Conservation (phyloP, 192 early-diverging fungal genomes). For the Backusella tarrabulga region DNA sequence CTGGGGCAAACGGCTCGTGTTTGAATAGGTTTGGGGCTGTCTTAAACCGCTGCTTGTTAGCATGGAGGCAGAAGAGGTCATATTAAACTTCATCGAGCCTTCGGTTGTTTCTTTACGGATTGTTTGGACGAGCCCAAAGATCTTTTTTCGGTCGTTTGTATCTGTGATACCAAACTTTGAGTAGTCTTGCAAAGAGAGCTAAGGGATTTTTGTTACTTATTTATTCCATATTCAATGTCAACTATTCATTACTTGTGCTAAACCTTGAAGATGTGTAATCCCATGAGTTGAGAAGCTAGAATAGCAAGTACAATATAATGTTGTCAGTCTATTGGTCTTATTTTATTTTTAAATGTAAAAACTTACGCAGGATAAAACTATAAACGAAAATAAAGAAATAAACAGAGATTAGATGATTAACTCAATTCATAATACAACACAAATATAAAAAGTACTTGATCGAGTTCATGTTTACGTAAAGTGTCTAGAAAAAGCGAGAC, state of each 20-base stretch:
- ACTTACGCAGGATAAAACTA: conserved; percentile 56
- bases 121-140: conserved; percentile 40
- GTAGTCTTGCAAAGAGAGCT: conserved; percentile 80
- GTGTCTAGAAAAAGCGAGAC: conserved; percentile 57
- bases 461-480: conserved; percentile 59
- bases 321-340: background rate
- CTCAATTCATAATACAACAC: background rate
- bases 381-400: background rate
- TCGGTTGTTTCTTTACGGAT: conserved; percentile 35
- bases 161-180: conserved; percentile 54
- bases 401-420: conserved; percentile 5
- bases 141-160: conserved; percentile 54
- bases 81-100: background rate
- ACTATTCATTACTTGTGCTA: conserved; percentile 45
- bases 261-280: conserved; percentile 58
- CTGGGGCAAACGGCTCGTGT: conserved; percentile 12
- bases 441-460: conserved; percentile 31
- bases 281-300: conserved; percentile 54
- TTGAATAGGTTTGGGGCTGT: conserved; percentile 13
- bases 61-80: conserved; percentile 12
- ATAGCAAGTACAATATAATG: conserved; percentile 3
- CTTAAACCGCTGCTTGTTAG: conserved; percentile 17
- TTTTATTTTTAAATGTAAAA: background rate
- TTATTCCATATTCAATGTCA: background rate
- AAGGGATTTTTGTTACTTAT: background rate